phyloP scores from a whole-genome alignment of 1,139 yeast species.

The Yueomyces sp. region DNA sequence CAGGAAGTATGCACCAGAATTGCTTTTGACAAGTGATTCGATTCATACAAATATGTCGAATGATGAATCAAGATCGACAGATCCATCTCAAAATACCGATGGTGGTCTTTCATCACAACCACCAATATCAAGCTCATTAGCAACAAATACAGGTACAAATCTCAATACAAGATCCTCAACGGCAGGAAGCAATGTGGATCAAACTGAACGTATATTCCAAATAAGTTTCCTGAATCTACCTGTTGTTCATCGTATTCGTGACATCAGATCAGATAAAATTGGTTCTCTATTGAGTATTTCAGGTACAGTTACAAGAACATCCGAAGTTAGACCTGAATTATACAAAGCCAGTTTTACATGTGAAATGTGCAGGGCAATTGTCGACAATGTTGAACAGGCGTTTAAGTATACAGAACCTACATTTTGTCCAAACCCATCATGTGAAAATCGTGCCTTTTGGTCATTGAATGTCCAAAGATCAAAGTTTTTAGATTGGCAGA shows the following conservation, averaged over 20 bases:
- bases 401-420: slow-evolving; percentile 95
- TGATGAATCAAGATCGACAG: slow-evolving; percentile 22
- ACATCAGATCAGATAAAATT: slow-evolving; percentile 76
- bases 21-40: slow-evolving; percentile 26
- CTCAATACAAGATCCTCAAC: slow-evolving; percentile 15
- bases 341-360: slow-evolving; percentile 82
- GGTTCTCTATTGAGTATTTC: slow-evolving; percentile 78
- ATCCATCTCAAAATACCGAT: slow-evolving; percentile 12
- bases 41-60: slow-evolving; percentile 26
- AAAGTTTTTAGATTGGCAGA: slow-evolving; percentile 93
- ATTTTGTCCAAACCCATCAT: slow-evolving; percentile 74
- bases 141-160: slow-evolving; percentile 13
- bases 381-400: slow-evolving; percentile 85
- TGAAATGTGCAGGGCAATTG: slow-evolving; percentile 73
- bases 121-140: slow-evolving; percentile 8
- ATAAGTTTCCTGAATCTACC: slow-evolving; percentile 86
- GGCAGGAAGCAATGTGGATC: slow-evolving; percentile 17
- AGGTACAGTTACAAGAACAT: slow-evolving; percentile 94
- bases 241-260: slow-evolving; percentile 73
- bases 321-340: slow-evolving; percentile 94
- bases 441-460: slow-evolving; percentile 83
- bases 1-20: slow-evolving; percentile 62
- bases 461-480: slow-evolving; percentile 73
- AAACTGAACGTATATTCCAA: slow-evolving; percentile 67
- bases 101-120: slow-evolving; percentile 5